phyloP scores from a whole-genome alignment of 2,329 filamentous ascomycete species.

The Ophiostoma tasmaniense region DNA sequence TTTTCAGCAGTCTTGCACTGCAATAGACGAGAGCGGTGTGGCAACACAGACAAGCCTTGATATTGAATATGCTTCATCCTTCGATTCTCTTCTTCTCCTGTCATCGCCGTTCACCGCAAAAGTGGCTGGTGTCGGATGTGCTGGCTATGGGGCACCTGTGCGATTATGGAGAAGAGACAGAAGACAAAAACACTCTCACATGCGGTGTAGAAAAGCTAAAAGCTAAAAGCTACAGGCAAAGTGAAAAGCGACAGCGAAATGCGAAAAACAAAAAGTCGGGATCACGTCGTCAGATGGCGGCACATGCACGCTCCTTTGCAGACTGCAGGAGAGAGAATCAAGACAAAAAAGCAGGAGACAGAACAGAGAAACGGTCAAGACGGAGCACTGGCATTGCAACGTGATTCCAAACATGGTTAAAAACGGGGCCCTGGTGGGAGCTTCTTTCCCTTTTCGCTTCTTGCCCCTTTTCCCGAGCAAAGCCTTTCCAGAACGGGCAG shows the following conservation, averaged over 20 bases:
- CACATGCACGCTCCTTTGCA: not conserved
- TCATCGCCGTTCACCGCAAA: not conserved
- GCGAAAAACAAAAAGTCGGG: not conserved
- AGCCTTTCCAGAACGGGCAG: constrained; percentile 1
- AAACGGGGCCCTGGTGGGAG: not conserved
- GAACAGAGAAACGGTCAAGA: not conserved
- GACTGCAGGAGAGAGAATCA: not conserved
- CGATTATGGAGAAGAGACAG: not conserved
- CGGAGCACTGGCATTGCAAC: not conserved
- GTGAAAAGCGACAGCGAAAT: too few relatives aligned
- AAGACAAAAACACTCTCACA: not conserved
- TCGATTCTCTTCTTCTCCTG: not conserved
- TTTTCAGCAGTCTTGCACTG: not conserved
- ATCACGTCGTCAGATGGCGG: not conserved
- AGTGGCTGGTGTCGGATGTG: not conserved
- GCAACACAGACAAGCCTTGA: not conserved
- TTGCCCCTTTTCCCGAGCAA: constrained; percentile 2
- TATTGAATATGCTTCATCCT: not conserved
- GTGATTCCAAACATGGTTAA: constrained; percentile 7
- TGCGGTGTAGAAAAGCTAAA: not conserved
- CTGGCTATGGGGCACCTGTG: not conserved
- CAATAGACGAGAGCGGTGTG: constrained; percentile 3
- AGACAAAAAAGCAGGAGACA: too few relatives aligned
- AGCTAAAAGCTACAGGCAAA: too few relatives aligned
- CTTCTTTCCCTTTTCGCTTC: not conserved